A percentile compares a stretch with the other conserved stretches of the same genome.
phyloP scores from a whole-genome alignment of 225 moss, liverwort and hornwort species.

The Antitrichia curtipendula region DNA sequence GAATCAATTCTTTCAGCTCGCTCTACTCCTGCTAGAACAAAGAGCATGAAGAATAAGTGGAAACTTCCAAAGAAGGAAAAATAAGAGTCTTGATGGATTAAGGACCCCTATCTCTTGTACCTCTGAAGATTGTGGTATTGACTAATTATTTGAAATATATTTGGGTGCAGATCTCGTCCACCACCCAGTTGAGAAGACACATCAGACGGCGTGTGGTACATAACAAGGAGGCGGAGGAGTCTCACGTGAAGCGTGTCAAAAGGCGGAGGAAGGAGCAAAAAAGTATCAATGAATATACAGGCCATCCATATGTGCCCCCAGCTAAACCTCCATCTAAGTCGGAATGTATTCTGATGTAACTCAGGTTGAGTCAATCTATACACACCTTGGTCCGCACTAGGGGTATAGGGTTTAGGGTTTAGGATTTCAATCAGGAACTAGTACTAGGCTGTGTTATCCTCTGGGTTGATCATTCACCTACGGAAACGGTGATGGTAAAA shows the following conservation, averaged over 20 bases:
- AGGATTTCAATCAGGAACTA: neutral
- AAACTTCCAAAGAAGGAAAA: neutral
- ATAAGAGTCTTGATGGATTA: neutral
- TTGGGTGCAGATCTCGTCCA: slow-evolving; percentile 3
- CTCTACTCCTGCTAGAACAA: neutral
- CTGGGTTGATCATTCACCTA: neutral
- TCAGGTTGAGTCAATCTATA: neutral
- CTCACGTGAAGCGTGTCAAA: slow-evolving; percentile 2
- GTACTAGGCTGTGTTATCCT: neutral
- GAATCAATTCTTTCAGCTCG: neutral
- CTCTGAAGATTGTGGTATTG: neutral
- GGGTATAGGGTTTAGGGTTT: neutral
- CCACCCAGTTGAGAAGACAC: neutral
- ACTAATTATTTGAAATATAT: neutral
- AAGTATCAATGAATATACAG: neutral
- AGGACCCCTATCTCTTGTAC: neutral
- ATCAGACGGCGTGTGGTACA: neutral
- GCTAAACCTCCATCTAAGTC: neutral
- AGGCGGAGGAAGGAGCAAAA: neutral
- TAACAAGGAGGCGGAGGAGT: neutral
- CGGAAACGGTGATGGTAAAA: neutral
- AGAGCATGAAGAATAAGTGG: neutral
- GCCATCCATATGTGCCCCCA: neutral
- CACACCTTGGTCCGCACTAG: neutral
- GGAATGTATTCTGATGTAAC: slow-evolving; percentile 9